These are phyloP conservation scores for Ogataea nonfermentans DNA, from an alignment of 805 yeast species.

Conservation along the genomic window DNA sequence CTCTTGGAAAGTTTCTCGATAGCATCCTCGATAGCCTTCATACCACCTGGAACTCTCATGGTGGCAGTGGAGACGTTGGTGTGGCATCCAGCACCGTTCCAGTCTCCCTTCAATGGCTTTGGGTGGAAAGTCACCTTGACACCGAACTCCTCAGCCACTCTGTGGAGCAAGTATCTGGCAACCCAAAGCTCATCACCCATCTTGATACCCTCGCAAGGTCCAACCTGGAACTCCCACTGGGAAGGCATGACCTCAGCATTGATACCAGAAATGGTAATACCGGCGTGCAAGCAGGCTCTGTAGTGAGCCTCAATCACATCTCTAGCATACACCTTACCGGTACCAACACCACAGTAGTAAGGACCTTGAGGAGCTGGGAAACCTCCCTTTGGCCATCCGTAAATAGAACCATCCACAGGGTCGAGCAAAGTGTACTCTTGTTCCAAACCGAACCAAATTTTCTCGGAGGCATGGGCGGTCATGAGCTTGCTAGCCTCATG, in stretches of 20 bases:
- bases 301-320: conserved; percentile 99
- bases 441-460: conserved; percentile 97
- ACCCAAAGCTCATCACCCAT: conserved; percentile 99
- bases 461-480: conserved; percentile 82
- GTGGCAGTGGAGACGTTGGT: conserved; percentile 91
- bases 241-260: conserved; percentile 99
- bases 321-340: conserved; percentile 97
- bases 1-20: conserved; percentile 91
- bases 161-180: conserved; percentile 86
- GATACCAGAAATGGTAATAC: conserved; percentile 89
- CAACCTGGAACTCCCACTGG: conserved; percentile 99
- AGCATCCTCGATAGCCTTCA: conserved; percentile 90
- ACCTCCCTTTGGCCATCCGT: conserved; percentile 99
- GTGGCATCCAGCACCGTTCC: conserved; percentile 99
- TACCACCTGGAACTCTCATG: conserved; percentile 96
- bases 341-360: conserved; percentile 99
- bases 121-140: conserved; percentile 99
- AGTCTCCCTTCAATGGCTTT: conserved; percentile 97
- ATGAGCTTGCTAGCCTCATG: conserved; percentile 93
- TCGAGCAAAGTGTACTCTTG: conserved; percentile 98
- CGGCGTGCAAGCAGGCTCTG: conserved; percentile 95
- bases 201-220: conserved; percentile 91
- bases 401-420: conserved; percentile 73
- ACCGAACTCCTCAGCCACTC: conserved; percentile 98
- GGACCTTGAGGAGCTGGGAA: conserved; percentile 99